Percentiles rank a stretch among this genome's conserved stretches.
These are phyloP conservation scores for Candida boleticola DNA, from an alignment of 805 yeast species.

Conservation along the genomic window DNA sequence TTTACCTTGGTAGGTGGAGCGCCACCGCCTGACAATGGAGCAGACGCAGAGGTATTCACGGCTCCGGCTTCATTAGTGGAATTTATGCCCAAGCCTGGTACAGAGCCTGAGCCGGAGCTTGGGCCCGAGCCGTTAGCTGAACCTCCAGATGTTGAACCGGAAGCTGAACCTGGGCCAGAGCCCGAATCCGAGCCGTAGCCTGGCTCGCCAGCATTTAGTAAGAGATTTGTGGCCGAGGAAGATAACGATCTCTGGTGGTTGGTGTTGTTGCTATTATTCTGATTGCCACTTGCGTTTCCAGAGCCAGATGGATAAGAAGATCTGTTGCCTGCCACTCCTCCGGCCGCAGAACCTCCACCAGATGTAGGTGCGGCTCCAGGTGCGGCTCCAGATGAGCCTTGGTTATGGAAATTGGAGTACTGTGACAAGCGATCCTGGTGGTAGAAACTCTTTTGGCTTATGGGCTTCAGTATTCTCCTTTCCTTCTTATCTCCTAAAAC, in stretches of 20 bases:
- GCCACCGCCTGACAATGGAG: slow-evolving; percentile 20
- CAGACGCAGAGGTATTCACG: slow-evolving; percentile 1
- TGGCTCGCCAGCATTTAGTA: slow-evolving; percentile 3
- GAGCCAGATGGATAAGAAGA: slow-evolving; percentile 15
- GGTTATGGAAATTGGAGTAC: slow-evolving; percentile 37
- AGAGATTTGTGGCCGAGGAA: slow-evolving; percentile 18
- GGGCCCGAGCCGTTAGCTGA: neutral
- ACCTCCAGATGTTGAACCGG: slow-evolving; percentile 7
- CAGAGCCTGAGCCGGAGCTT: neutral
- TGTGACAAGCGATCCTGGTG: slow-evolving; percentile 54
- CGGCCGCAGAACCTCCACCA: slow-evolving; percentile 7
- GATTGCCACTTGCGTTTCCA: slow-evolving; percentile 1
- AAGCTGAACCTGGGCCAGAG: neutral
- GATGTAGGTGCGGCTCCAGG: slow-evolving; percentile 16
- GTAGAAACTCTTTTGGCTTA: slow-evolving; percentile 39
- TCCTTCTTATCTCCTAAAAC: slow-evolving; percentile 17
- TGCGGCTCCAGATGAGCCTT: slow-evolving; percentile 5
- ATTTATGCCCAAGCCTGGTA: neutral
- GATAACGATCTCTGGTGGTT: slow-evolving; percentile 17
- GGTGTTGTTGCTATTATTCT: neutral
- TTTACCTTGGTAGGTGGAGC: slow-evolving; percentile 46
- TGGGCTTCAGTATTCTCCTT: slow-evolving; percentile 32
- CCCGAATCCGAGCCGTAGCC: slow-evolving; percentile 10
- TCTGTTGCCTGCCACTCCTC: slow-evolving; percentile 1
- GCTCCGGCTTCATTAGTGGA: neutral